Evolutionary conservation across 1,139 yeast genomes (phyloP), one percentile per base, ranked within the genome.

Genomic region (Yamadazyma siamensis): DNA sequence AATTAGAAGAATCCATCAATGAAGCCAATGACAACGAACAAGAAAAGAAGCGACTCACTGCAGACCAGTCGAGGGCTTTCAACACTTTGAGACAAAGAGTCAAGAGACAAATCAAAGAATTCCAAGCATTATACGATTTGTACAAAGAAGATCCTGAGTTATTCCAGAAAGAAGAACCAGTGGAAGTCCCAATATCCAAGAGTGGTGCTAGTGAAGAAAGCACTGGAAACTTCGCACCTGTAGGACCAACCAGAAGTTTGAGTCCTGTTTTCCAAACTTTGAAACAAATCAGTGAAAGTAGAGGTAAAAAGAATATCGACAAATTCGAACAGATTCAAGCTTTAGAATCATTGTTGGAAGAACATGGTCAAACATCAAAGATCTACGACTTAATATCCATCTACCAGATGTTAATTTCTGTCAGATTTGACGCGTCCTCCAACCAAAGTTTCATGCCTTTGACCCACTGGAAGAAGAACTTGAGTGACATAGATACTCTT

Each of bases 291-390:
- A 68, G 85, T 41, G 98, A 91, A 59, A 73, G 89, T 29, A 82
- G 98, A 63, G 98, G 98, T 69, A 89, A 89, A 69, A 91, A 87
- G 72, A 87, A 86, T 58, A 83, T 88, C 43, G 96, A 91, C 58
- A 78, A 81, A 46, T 63, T 57, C 39, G 95, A 85, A 56, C 96
- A 91, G 60, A 75, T 88, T 43, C 65, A 66, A 41, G 69, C 71
- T 27, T 71, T 91, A 54, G 95, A 85, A 59, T 67, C 68, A 26
- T 70, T 87, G 42, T 60, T 82, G 42, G 67, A 75, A 26, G 47
- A 47, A 19, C 44, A 47, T 28, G 38, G 40, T 22, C 27, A 42
- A 5, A 27, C 31, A 12, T 32, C 46, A 22, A 56, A 54, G 29
- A 71, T 87, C 19, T 91, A 86, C 59, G 95, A 91, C 63, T 68